phyloP scores from a whole-genome alignment of 371 early-diverging fungal species.

The Mortierella sp. region DNA sequence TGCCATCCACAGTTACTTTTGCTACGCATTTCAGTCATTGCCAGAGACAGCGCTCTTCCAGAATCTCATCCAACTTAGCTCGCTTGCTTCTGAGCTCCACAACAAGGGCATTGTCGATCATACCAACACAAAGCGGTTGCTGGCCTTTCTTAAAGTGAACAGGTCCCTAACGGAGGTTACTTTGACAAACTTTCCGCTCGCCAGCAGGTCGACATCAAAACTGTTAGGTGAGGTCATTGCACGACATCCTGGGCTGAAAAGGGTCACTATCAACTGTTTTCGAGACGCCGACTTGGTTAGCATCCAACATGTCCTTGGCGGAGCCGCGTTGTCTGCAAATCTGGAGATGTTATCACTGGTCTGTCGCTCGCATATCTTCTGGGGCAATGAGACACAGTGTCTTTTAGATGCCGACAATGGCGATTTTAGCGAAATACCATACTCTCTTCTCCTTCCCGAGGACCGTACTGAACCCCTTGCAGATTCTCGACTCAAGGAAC shows the following conservation, averaged over 20 bases:
- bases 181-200: slow-evolving; percentile 29
- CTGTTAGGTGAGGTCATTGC: slow-evolving; percentile 12
- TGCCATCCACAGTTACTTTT: slow-evolving; percentile 14
- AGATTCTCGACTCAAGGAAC: slow-evolving; percentile 12
- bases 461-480: not conserved
- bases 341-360: slow-evolving; percentile 15
- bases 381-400: not conserved
- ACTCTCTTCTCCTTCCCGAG: not conserved
- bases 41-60: not conserved
- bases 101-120: slow-evolving; percentile 43
- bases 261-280: slow-evolving; percentile 20
- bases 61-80: slow-evolving; percentile 11
- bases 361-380: slow-evolving; percentile 1
- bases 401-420: not conserved
- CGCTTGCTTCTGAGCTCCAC: slow-evolving; percentile 35
- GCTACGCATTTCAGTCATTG: slow-evolving; percentile 19
- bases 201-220: slow-evolving; percentile 5
- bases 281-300: slow-evolving; percentile 6
- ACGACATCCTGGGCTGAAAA: slow-evolving; percentile 11
- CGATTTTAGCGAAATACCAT: not conserved
- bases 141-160: slow-evolving; percentile 31
- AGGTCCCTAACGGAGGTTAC: slow-evolving; percentile 12
- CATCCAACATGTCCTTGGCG: slow-evolving; percentile 20
- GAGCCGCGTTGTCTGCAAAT: slow-evolving; percentile 4
- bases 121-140: slow-evolving; percentile 21